Conservation (phyloP, 345 rosid species). For the Citrus inodora region DNA sequence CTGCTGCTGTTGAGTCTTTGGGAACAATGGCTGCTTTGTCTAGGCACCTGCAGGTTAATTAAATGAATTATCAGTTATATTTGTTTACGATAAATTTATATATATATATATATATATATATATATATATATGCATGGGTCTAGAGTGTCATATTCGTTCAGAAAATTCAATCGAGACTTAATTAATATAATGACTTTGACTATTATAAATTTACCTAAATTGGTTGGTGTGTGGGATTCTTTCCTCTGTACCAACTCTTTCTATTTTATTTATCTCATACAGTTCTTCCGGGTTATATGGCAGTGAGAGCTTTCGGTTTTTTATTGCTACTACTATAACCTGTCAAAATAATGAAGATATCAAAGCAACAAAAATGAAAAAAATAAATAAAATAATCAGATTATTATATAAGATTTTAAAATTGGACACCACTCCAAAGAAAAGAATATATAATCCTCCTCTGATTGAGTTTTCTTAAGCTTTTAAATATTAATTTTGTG, state of each 20-base stretch:
- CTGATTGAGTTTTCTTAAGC: too few species aligned
- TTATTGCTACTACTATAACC: conserved; percentile 39
- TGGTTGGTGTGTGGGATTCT: conserved; percentile 43
- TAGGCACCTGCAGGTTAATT: conserved; percentile 22
- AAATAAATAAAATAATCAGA: background rate
- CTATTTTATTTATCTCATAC: conserved; percentile 32
- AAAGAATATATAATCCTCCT: too few species aligned
- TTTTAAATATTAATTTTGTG: too few species aligned
- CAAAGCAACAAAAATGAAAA: background rate
- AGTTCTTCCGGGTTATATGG: conserved; percentile 36
- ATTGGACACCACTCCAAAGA: too few species aligned
- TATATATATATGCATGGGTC: too few species aligned
- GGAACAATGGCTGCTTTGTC: conserved; percentile 40
- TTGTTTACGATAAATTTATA: too few species aligned
- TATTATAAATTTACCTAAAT: conserved; percentile 31
- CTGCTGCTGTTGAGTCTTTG: conserved; percentile 7
- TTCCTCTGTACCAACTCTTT: conserved; percentile 6
- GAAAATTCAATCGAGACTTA: too few species aligned
- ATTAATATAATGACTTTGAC: too few species aligned
- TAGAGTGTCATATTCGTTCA: too few species aligned
- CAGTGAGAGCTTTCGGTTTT: conserved; percentile 34
- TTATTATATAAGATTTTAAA: too few species aligned
- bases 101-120: too few species aligned
- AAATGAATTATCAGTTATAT: too few species aligned
- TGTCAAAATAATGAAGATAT: background rate